Base-by-base conservation (phyloP, 177 flowering plant species). In the Vitis hybrid region DNA sequence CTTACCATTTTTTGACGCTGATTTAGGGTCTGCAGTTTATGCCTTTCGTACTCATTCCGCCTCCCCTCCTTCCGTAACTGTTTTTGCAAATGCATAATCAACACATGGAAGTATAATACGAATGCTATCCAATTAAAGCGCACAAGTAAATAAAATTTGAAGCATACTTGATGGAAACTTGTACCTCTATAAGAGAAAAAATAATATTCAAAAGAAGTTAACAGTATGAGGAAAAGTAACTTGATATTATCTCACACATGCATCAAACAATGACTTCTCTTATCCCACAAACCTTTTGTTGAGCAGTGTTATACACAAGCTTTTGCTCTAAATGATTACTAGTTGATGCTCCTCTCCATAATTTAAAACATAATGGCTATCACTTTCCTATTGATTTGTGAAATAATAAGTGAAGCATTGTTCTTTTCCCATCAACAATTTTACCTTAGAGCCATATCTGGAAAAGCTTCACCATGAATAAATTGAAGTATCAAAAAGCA, bases 61-160 rank as follows among this genome's bases (percentile, higher is more conserved):
- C 98, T 87, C 56, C 99, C 98, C 78, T 96, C 99, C 76, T 96
- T 96, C 70, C 86, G 82, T 79, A 96, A 78, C 99, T 96, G 89
- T 62, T 68, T 60, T 49, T 63, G 24, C 16, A 78, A 60, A 63
- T 8, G 12, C 19, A 70, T 35, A 35, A 68, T 67, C 21, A 64
- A 30, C n/a, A 40, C 30, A 50, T 40, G 2, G 6, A 8, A 66
- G 68, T 14, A 7, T 7, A 3, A 3, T 32, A 24, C 35, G 64
- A 35, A 11, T 27, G 18, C 35, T 11, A 21, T 9, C 24, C 18
- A 14, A 14, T 19, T 64, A 50, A 64, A 24, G 24, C 0, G 16
- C 21, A 64, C 52, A 51, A 51, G 18, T 32, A n/a, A 6, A 52
- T 54, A 18, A 40, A 55, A 66, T 30, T 6, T 11, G 21, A 66